Percentiles rank a stretch among this genome's conserved stretches.
Conservation (phyloP, 768 basidiomycete species). For the Kwoniella europaea region DNA sequence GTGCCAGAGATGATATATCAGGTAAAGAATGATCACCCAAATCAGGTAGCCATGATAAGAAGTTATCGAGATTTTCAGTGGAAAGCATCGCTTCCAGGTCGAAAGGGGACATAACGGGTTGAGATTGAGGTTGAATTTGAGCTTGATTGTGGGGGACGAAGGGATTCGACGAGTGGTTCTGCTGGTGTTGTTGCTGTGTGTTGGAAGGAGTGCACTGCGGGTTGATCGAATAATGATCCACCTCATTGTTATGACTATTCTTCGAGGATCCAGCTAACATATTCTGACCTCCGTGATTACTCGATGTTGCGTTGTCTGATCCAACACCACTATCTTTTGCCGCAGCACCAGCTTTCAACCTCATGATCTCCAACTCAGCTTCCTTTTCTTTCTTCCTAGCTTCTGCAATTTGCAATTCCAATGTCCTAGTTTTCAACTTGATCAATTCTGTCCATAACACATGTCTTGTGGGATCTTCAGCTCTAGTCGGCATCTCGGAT, state of each 20-base stretch:
- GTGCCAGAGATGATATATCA: constrained; percentile 2
- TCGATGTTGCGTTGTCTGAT: not conserved
- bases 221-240: not conserved
- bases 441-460: constrained; percentile 48
- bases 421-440: constrained; percentile 36
- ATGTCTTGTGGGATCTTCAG: constrained; percentile 39
- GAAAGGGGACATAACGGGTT: constrained; percentile 36
- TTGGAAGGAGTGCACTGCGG: not conserved
- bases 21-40: constrained; percentile 20
- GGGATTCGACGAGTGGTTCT: too few species aligned
- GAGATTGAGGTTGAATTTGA: constrained; percentile 1
- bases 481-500: constrained; percentile 37
- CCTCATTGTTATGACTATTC: not conserved
- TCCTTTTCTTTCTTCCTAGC: constrained; percentile 51
- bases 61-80: constrained; percentile 34
- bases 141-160: too few species aligned
- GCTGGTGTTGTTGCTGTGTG: too few species aligned
- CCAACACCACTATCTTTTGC: not conserved
- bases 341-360: constrained; percentile 31
- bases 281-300: not conserved
- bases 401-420: constrained; percentile 55
- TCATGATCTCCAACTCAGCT: constrained; percentile 48
- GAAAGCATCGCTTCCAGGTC: constrained; percentile 48
- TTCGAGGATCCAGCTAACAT: not conserved
- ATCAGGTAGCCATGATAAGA: constrained; percentile 50